Conservation (phyloP, 805 yeast genomes). For the Metschnikowia vanudenii region DNA sequence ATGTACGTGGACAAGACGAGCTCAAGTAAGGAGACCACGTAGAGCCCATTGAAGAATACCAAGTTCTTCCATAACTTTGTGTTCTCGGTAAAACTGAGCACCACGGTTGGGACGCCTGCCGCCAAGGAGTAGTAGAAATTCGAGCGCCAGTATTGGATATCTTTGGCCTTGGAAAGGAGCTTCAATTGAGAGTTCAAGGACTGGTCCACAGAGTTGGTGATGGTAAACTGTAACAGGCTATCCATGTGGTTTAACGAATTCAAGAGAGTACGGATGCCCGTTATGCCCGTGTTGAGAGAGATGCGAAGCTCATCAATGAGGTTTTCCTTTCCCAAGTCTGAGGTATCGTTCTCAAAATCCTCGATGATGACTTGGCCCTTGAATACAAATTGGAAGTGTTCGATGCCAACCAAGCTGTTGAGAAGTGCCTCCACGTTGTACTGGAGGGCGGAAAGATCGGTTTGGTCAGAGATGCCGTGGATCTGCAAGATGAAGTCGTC, state of each 20-base stretch:
- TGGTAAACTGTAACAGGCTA: constrained; percentile 52
- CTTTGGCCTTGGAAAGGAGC: constrained; percentile 65
- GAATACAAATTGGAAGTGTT: constrained; percentile 25
- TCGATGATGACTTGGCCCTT: constrained; percentile 19
- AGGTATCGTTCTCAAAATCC: constrained; percentile 14
- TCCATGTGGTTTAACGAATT: constrained; percentile 44
- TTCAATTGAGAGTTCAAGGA: constrained; percentile 61
- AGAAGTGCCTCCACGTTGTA: constrained; percentile 42
- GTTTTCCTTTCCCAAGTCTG: constrained; percentile 17
- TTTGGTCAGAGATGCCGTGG: constrained; percentile 28
- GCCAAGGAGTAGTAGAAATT: constrained; percentile 51
- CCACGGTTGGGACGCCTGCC: constrained; percentile 62
- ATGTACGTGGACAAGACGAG: constrained; percentile 56
- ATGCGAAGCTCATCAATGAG: constrained; percentile 41
- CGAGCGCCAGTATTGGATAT: constrained; percentile 66
- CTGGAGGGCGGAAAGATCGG: constrained; percentile 30
- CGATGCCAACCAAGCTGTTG: constrained; percentile 32
- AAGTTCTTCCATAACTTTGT: constrained; percentile 29
- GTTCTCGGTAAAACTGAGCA: constrained; percentile 48
- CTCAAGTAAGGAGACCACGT: constrained; percentile 61
- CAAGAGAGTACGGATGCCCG: constrained; percentile 67
- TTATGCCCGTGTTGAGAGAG: constrained; percentile 45
- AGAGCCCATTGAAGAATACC: constrained; percentile 57
- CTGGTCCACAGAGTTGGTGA: constrained; percentile 52
- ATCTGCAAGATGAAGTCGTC: constrained; percentile 35